phyloP scores from a whole-genome alignment of 306 rosid species.

The Prunus mongolica region DNA sequence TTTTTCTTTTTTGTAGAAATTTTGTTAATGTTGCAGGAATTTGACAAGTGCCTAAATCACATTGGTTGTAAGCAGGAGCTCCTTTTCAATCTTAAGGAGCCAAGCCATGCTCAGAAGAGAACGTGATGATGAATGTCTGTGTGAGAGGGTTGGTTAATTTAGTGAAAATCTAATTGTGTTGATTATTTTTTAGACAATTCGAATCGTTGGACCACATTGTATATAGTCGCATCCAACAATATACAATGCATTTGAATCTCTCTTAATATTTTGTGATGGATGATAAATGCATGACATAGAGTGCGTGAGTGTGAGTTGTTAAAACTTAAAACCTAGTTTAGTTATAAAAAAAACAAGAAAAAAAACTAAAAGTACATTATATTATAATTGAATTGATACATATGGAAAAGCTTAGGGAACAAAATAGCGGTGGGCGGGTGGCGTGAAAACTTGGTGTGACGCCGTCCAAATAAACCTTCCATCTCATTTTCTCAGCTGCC shows the following conservation, averaged over 20 bases:
- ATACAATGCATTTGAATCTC: too few species aligned
- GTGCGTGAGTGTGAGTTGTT: background rate
- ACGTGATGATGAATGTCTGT: too few species aligned
- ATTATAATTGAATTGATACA: too few species aligned
- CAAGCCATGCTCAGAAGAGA: background rate
- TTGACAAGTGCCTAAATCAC: too few species aligned
- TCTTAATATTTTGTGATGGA: background rate
- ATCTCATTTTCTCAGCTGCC: slow-evolving; percentile 41
- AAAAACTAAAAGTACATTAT: background rate
- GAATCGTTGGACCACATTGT: too few species aligned
- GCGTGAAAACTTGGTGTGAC: slow-evolving; percentile 87
- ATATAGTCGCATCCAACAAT: background rate
- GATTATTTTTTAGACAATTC: too few species aligned
- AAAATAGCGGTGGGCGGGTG: slow-evolving; percentile 57
- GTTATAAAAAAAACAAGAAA: background rate
- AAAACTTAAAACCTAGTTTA: background rate
- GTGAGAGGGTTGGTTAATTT: too few species aligned
- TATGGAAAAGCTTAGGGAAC: slow-evolving; percentile 30
- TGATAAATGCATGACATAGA: background rate
- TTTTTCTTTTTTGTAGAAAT: too few species aligned
- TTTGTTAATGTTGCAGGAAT: too few species aligned
- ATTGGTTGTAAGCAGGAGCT: too few species aligned
- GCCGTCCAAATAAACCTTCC: slow-evolving; percentile 85
- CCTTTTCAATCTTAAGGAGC: too few species aligned
- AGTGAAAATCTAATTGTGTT: too few species aligned